Evolutionary conservation across 768 basidiomycete genomes (phyloP), one percentile per base, ranked within the genome.

Genomic region (Lanmaoa rubissima): DNA sequence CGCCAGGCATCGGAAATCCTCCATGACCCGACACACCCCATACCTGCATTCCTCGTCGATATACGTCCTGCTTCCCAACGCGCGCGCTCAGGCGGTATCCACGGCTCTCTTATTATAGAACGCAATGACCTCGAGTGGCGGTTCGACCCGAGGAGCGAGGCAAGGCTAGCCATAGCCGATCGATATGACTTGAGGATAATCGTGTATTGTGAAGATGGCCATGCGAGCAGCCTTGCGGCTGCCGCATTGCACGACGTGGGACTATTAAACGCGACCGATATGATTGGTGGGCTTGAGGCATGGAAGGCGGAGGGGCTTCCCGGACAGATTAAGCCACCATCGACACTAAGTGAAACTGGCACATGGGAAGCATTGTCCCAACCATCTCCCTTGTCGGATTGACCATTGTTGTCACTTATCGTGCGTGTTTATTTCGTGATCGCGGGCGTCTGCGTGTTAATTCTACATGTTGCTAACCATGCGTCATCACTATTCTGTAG

Each of bases 41-140:
- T 82, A 40, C 88, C 89, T 1, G 85, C 84, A 1, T 80, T 91
- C 53, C 76, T 92, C 41, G 89, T 92, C 8, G 90, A 92, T 68
- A 90, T 92, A 50, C 84, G 90, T 8, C 81, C 88, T 0, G 80
- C 76, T 39, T 78, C 76, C 6, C 82, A 89, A 68, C 79, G 90
- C 16, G 76, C 76, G 6, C 68, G 66, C 46, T 73, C 80, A 34
- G 90, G 90, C 0, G 77, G 73, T 0, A 86, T 92, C 53, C 76
- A 76, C 9, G 88, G 90, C 0, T 80, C 88, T n/a, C 72, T 91
- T 53, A 73, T 88, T 52, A 80, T 92, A 55, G 90, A 91, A 64
- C 79, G 90, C 24, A 91, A 88, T 64, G 80, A 84, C 6, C 77
- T 92, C 51, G 90, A 92, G 68, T 90, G 88, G 88, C 79, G 83